Evolutionary conservation across 2,329 filamentous ascomycete species (phyloP), one percentile per base, ranked within the genome.

Genomic region (Aureobasidium subglaciale): DNA sequence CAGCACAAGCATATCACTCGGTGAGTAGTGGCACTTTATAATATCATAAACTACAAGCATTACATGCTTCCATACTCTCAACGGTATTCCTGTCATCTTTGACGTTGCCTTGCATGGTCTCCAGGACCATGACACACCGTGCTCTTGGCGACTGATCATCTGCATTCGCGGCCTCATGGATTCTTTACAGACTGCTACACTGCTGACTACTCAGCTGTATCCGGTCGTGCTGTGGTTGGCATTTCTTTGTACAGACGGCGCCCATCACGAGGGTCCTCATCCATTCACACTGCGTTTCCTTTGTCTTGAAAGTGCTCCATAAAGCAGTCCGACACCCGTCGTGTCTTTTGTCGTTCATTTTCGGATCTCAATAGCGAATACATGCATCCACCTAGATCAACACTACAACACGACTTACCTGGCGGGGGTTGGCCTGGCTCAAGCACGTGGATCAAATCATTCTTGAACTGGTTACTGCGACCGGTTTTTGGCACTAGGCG

Each of bases 331-430:
- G 9, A 10, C 18, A 15, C 11, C 7, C 2, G 16, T 24, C 13
- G 6, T 18, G 5, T 16, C 34, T 18, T 22, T 32, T 3, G n/a
- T 8, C 13, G 9, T 6, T 22, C 16, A 13, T 7, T 5, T 15
- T 10, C 11, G 11, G 42, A 45, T 10, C 18, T 22, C 7, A 24
- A 11, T 4, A 3, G 5, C 18, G 16, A 48, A 13, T n/a, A 22
- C 24, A 50, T 50, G 46, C 46, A 50, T 50, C 46, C 46, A 20
- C 34, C 46, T 8, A n/a, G 22, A 13, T 50, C 46, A 10, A 11
- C 30, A 16, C 20, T 50, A 18, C 46, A 38, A 15, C 32, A 50
- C 24, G 46, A 50, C n/a, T 38, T 50, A 24, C 46, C 46, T 8
- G 46, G 38, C 4, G 27, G 20, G 9, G 6, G n/a, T 15, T 7